Conservation (phyloP, 2,329 filamentous ascomycete species). For the Cryoendolithus antarcticus region DNA sequence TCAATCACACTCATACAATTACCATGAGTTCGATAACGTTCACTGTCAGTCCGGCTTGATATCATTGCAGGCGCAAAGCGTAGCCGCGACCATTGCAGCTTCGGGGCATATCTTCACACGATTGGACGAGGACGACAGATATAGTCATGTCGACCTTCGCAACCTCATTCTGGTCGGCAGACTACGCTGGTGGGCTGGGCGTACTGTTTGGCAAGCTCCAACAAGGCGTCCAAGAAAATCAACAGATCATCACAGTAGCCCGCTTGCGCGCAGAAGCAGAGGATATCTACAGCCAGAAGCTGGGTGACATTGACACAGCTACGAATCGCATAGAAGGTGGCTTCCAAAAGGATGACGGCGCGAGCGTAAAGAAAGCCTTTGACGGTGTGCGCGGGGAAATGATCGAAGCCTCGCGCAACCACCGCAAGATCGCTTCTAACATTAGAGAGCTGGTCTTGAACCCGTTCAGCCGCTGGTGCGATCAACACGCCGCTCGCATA, state of each 20-base stretch:
- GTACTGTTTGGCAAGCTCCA: slow-evolving; percentile 94
- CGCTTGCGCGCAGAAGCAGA: slow-evolving; percentile 93
- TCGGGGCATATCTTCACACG: not conserved
- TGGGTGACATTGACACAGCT: slow-evolving; percentile 68
- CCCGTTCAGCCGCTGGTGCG: slow-evolving; percentile 92
- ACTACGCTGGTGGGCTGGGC: slow-evolving; percentile 88
- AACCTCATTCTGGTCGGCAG: slow-evolving; percentile 93
- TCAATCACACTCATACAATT: too few species aligned
- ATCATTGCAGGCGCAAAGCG: too few species aligned
- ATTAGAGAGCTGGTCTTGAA: slow-evolving; percentile 92
- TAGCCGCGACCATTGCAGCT: not conserved
- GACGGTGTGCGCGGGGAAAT: slow-evolving; percentile 88
- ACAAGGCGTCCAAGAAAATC: slow-evolving; percentile 89
- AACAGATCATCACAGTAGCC: slow-evolving; percentile 82
- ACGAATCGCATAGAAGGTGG: slow-evolving; percentile 74
- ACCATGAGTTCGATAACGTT: too few species aligned
- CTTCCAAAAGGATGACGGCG: slow-evolving; percentile 85
- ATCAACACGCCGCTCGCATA: slow-evolving; percentile 80
- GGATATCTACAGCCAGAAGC: slow-evolving; percentile 69
- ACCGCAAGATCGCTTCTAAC: slow-evolving; percentile 91
- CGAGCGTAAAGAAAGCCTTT: slow-evolving; percentile 91
- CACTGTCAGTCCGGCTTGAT: too few species aligned
- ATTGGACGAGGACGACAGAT: slow-evolving; percentile 3
- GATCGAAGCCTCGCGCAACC: slow-evolving; percentile 77
- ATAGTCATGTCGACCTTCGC: slow-evolving; percentile 69